Base-by-base conservation (phyloP, 139 green algal genomes). In the Auxenochlorella pyrenoidosa region DNA sequence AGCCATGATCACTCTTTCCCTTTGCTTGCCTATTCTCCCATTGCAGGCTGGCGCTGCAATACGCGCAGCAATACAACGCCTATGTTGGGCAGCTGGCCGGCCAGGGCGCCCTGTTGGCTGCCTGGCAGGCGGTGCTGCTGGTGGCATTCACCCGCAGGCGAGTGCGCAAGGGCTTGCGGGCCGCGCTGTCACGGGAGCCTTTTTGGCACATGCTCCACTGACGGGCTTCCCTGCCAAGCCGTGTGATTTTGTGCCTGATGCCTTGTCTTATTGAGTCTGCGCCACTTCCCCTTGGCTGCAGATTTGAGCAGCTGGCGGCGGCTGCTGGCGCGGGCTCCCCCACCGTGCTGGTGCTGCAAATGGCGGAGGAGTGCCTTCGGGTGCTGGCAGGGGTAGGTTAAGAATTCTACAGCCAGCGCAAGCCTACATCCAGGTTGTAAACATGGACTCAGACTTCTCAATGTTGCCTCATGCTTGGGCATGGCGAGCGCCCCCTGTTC, bases 41-140 rank as follows among this genome's bases (percentile, higher is more conserved):
- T 60, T 21, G 80, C 80, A 78, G 66, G 66, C 43, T 70, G 44
- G 92, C 86, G 38, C 87, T 95, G 76, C 90, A 79, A 59, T 92
- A 94, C 84, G 93, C 91, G 19, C 84, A 92, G 88, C 82, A 88
- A 19, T 89, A 90, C 89, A 97, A 97, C 68, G 90, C 92, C 2
- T 92, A 92, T 65, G 87, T 88, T 24, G 86, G 90, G 58, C n/a
- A 81, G 70, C 58, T 84, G 28, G 88, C 71, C 18, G 93, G 88
- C 6, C 92, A 94, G 89, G 77, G 71, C 1, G 90, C 92, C 26
- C 82, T 91, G 54, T 85, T 92, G 36, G 84, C 87, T 28, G 93
- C 88, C 15, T 97, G 95, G 93, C 82, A 86, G 82, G 82, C 44
- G 0, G 43, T 79, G 44, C 66, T 86, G 66, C 66, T 86, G 82